Percentiles rank a stretch among this genome's conserved stretches.
Evolutionary conservation across 2,329 filamentous ascomycete genomes (phyloP).

Genomic region (Colletotrichum kahawae): DNA sequence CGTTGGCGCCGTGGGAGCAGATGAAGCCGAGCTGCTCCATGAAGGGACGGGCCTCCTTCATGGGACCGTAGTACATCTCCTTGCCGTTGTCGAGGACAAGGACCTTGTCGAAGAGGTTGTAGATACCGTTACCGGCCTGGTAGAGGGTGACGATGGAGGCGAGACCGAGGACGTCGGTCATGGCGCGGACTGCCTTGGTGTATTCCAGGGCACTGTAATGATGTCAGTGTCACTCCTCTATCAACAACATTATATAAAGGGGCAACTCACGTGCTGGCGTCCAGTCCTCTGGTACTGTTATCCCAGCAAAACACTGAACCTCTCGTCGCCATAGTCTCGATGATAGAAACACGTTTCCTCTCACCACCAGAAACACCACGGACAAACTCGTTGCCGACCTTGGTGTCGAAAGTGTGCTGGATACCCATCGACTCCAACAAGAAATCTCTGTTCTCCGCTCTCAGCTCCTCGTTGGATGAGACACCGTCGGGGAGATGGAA

Average conservation of each 20-base stretch:
- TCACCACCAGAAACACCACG: conserved; percentile 73
- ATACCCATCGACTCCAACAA: conserved; percentile 63
- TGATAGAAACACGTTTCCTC: conserved; percentile 72
- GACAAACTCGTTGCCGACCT: conserved; percentile 70
- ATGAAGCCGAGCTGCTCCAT: conserved; percentile 70
- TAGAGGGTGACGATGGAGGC: conserved; percentile 70
- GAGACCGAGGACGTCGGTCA: conserved; percentile 67
- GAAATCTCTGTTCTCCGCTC: conserved; percentile 54
- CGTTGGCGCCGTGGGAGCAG: conserved; percentile 65
- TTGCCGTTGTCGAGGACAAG: conserved; percentile 70
- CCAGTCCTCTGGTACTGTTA: conserved; percentile 69
- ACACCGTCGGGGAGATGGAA: conserved; percentile 49
- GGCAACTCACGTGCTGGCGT: conserved; percentile 60
- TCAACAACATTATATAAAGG: background rate
- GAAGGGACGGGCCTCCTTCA: conserved; percentile 63
- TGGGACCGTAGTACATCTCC: conserved; percentile 68
- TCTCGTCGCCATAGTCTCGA: conserved; percentile 64
- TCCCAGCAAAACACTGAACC: conserved; percentile 71
- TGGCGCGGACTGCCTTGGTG: conserved; percentile 63
- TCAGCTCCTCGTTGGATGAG: conserved; percentile 48
- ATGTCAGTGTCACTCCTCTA: background rate
- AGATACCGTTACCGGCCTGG: conserved; percentile 74
- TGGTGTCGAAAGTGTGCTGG: conserved; percentile 65
- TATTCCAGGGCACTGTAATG: conserved; percentile 58
- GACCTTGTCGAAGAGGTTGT: conserved; percentile 73